Base-by-base conservation (phyloP, 345 rosid genomes). In the Eucalyptus pauciflora region DNA sequence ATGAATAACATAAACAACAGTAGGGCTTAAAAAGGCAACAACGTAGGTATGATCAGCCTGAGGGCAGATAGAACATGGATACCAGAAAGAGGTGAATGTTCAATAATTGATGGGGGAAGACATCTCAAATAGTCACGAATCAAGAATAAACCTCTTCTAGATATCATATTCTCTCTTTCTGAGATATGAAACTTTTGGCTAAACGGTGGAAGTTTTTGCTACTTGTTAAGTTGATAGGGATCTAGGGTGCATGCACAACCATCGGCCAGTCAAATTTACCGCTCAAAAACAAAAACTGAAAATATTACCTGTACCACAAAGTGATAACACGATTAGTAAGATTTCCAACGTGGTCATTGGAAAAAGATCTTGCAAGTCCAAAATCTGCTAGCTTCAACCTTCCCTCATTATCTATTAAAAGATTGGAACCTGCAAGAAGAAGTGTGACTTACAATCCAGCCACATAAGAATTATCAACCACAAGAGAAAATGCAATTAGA, bases 241-340 rank as follows among this genome's bases (percentile, higher is more conserved):
- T 45, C 46, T 37, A 76, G 4, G 48, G 27, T 71, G 45, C 81
- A 71, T 71, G 81, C 25, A 12, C 45, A 37, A 37, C 14, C 81
- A 71, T 76, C 8, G 8, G 83, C 48, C 83, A 76, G 83, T 76
- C 48, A 76, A 37, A 76, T 76, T 76, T 76, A 76, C 48, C 4
- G 13, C 46, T 76, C 27, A 37, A 33, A 22, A 71, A 71, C 46
- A 71, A 18, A 37, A 76, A 76, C 27, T 76, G 83, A 71, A 71
- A 71, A 33, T 69, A 33, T 86, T 92, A 97, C 99, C 99, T 96
- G 93, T 97, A 97, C 99, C 99, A 97, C 88, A 96, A 90, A 87
- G 99, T 97, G 90, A 97, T 97, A 88, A 97, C 98, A 86, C 96
- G 97, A 91, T 97, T 97, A 43, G 99, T 97, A 29, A 97, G 97